These are phyloP conservation scores for Alternaria arbusti DNA, from an alignment of 2,329 filamentous ascomycete species.

Conservation along the genomic window DNA sequence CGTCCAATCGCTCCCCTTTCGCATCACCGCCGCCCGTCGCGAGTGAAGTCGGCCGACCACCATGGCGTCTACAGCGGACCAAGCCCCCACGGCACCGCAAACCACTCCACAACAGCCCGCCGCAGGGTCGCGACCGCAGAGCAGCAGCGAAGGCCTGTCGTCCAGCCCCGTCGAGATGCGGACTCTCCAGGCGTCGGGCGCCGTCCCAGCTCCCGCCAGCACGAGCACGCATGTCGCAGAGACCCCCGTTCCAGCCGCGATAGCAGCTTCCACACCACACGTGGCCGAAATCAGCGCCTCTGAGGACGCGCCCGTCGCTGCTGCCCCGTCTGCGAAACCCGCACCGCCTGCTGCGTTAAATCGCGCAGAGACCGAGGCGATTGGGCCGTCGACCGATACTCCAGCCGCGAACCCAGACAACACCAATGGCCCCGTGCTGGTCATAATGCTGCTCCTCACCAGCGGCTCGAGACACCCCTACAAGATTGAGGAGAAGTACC, in stretches of 20 bases:
- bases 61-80: conserved; percentile 42
- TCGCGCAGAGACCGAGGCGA: conserved; percentile 53
- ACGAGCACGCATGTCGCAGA: conserved; percentile 22
- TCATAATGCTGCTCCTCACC: conserved; percentile 83
- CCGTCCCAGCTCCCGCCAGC: conserved; percentile 21
- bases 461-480: conserved; percentile 87
- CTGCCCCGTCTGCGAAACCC: conserved; percentile 26
- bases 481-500: conserved; percentile 85
- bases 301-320: conserved; percentile 17
- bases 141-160: conserved; percentile 28
- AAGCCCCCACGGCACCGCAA: conserved; percentile 33
- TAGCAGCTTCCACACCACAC: conserved; percentile 15
- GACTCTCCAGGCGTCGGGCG: conserved; percentile 32
- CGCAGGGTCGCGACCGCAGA: conserved; percentile 30
- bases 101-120: conserved; percentile 28
- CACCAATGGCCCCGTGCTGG: conserved; percentile 58
- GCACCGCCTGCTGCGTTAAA: conserved; percentile 32
- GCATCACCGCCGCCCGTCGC: conserved; percentile 25
- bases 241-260: conserved; percentile 20
- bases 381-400: conserved; percentile 56
- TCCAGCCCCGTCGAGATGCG: conserved; percentile 46
- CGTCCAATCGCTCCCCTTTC: conserved; percentile 14
- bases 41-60: conserved; percentile 34
- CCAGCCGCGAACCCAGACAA: conserved; percentile 49
- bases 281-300: conserved; percentile 16